Evolutionary conservation across 148 eudicot species (phyloP).

Genomic region (Talinum fruticosum): DNA sequence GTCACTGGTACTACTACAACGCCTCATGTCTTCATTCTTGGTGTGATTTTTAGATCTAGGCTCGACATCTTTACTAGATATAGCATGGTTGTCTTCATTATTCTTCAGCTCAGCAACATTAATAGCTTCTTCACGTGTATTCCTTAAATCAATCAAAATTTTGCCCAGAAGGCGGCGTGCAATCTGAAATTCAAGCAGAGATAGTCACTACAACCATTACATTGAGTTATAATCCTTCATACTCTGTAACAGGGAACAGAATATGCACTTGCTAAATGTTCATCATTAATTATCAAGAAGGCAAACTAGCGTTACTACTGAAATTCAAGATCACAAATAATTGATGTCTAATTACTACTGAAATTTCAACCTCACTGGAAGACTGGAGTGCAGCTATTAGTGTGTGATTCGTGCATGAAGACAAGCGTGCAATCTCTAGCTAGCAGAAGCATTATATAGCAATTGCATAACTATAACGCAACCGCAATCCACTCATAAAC

Average conservation of each 20-base stretch:
- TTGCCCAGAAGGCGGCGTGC: slow-evolving; percentile 98
- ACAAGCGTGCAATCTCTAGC: background rate
- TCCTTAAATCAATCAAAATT: slow-evolving; percentile 85
- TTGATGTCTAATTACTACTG: background rate
- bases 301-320: background rate
- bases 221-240: background rate
- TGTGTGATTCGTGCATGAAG: background rate
- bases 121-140: slow-evolving; percentile 90
- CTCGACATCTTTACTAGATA: slow-evolving; percentile 38
- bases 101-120: slow-evolving; percentile 77
- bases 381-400: background rate
- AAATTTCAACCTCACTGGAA: background rate
- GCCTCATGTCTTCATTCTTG: slow-evolving; percentile 52
- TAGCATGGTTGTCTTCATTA: slow-evolving; percentile 39
- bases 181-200: slow-evolving; percentile 51
- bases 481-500: background rate
- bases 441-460: background rate
- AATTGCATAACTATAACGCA: background rate
- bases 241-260: background rate
- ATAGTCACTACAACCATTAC: background rate
- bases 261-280: background rate
- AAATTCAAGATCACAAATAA: background rate
- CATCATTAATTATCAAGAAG: background rate
- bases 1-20: slow-evolving; percentile 63
- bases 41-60: slow-evolving; percentile 39